Percentiles rank a stretch among this genome's conserved stretches.
phyloP scores from a whole-genome alignment of 2,329 filamentous ascomycete genomes.

The Neopestalotiopsis rosae region DNA sequence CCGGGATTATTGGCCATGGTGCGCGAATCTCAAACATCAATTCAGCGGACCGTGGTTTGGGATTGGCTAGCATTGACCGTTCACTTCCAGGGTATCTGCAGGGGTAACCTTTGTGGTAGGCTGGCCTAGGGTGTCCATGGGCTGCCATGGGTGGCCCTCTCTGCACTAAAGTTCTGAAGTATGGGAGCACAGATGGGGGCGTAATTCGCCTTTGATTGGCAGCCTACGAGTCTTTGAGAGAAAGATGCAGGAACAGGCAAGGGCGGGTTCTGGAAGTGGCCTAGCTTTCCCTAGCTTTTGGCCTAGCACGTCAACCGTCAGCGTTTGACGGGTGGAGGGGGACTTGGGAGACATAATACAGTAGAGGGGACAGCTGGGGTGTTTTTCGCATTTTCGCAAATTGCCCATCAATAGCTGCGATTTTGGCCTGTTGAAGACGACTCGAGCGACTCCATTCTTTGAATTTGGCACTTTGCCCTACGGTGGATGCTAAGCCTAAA shows the following conservation, averaged over 20 bases:
- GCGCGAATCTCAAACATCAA: not conserved
- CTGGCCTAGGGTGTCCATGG: not conserved
- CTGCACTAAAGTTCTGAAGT: not conserved
- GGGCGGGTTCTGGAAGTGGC: not conserved
- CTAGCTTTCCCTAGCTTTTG: too few species aligned
- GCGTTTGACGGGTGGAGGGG: slow-evolving; percentile 8
- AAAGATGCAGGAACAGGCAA: slow-evolving; percentile 12
- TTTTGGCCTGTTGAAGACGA: not conserved
- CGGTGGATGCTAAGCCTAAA: not conserved
- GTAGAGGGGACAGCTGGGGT: not conserved
- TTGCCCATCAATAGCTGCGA: slow-evolving; percentile 14
- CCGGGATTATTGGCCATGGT: not conserved
- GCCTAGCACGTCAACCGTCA: slow-evolving; percentile 5
- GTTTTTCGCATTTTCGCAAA: not conserved
- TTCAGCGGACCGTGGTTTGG: slow-evolving; percentile 1
- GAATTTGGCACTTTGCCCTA: not conserved
- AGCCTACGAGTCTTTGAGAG: not conserved
- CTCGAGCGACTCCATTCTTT: not conserved
- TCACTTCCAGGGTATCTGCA: not conserved
- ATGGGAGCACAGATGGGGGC: slow-evolving; percentile 13
- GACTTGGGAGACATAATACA: not conserved
- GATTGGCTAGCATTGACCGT: slow-evolving; percentile 10
- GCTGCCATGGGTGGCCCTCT: not conserved
- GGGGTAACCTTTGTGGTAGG: not conserved
- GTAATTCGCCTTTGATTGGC: slow-evolving; percentile 4